Conservation (phyloP, 495 filamentous ascomycete genomes). For the Tuber melanosporum region DNA sequence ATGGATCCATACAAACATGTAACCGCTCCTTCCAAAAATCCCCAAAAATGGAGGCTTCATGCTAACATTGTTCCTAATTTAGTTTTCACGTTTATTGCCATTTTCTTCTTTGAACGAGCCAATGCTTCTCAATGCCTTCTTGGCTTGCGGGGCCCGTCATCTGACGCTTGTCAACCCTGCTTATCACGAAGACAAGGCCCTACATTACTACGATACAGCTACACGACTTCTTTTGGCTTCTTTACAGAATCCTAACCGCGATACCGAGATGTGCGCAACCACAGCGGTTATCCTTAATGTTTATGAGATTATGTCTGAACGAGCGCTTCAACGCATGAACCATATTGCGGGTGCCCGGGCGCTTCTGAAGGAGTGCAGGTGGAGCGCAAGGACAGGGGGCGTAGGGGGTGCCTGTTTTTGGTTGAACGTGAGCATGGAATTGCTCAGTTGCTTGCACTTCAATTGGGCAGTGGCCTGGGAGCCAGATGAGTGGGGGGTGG, state of each 20-base stretch:
- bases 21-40: conserved; percentile 37
- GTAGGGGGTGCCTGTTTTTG: conserved; percentile 90
- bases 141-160: conserved; percentile 84
- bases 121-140: conserved; percentile 83
- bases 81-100: conserved; percentile 76
- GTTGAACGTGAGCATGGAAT: conserved; percentile 84
- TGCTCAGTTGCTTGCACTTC: conserved; percentile 77
- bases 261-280: conserved; percentile 80
- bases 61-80: conserved; percentile 23
- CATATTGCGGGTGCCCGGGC: conserved; percentile 83
- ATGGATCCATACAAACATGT: conserved; percentile 81
- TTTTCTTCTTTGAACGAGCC: conserved; percentile 74
- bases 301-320: conserved; percentile 83
- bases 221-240: conserved; percentile 64
- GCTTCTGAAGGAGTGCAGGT: conserved; percentile 83
- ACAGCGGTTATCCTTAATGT: conserved; percentile 83
- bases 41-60: neutral
- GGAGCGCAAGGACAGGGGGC: conserved; percentile 72
- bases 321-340: conserved; percentile 67
- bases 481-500: conserved; percentile 83
- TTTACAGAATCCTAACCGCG: conserved; percentile 67
- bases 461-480: conserved; percentile 88
- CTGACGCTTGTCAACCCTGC: conserved; percentile 62
- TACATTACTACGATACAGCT: conserved; percentile 75
- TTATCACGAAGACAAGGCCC: conserved; percentile 68